phyloP scores from a whole-genome alignment of 768 basidiomycete genomes.

The Russula vinacea region DNA sequence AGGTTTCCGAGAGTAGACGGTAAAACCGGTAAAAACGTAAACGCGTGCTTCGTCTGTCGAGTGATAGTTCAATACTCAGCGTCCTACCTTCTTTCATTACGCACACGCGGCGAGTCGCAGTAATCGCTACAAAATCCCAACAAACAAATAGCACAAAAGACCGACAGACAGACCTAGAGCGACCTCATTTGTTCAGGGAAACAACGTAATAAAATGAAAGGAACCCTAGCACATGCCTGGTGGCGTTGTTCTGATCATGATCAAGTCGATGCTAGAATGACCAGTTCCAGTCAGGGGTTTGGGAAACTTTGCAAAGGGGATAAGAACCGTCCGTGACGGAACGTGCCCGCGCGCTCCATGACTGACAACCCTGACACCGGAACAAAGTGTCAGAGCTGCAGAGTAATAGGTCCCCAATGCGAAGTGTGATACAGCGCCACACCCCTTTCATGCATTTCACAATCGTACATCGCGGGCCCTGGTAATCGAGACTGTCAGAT shows the following conservation, averaged over 20 bases:
- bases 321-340: neutral
- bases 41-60: neutral
- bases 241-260: neutral
- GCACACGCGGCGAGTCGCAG: neutral
- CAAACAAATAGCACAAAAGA: neutral
- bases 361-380: neutral
- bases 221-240: neutral
- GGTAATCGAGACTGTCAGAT: constrained; percentile 22
- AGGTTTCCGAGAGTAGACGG: neutral
- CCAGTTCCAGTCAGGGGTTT: neutral
- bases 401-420: neutral
- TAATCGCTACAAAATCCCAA: neutral
- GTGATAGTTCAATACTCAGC: neutral
- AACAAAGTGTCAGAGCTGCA: neutral
- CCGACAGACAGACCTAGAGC: neutral
- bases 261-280: neutral
- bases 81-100: neutral
- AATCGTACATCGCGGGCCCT: neutral
- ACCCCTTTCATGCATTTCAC: constrained; percentile 2
- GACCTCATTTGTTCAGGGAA: neutral
- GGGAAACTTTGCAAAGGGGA: neutral
- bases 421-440: constrained; percentile 7
- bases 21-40: neutral
- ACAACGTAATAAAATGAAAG: neutral
- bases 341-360: neutral